Conservation (phyloP, 169 alveolate species). For the Babesia ovis region DNA sequence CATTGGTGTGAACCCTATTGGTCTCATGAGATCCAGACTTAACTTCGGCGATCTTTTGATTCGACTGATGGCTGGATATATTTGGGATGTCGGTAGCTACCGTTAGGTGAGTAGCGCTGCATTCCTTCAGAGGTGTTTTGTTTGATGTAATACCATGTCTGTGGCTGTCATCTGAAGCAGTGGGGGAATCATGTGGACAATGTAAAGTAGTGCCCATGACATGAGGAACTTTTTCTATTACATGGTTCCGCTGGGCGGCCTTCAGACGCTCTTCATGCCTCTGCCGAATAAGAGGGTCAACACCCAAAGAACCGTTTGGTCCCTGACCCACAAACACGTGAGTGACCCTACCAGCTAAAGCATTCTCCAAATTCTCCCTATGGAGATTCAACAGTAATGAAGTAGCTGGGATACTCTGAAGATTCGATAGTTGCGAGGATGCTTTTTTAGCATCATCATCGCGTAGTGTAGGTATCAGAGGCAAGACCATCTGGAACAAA, state of each 20-base stretch:
- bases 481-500: conserved; percentile 1
- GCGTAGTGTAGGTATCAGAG: conserved; percentile 19
- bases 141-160: neutral
- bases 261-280: conserved; percentile 14
- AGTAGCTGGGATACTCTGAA: neutral
- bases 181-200: too few relatives aligned
- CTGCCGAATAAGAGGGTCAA: neutral
- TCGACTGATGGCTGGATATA: too few relatives aligned
- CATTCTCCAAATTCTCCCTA: conserved; percentile 40
- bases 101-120: too few relatives aligned
- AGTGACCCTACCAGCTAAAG: conserved; percentile 28
- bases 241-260: neutral
- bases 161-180: neutral
- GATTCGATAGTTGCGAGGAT: neutral
- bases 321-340: conserved; percentile 41
- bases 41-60: too few relatives aligned
- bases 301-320: conserved; percentile 64
- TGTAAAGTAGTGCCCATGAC: too few relatives aligned
- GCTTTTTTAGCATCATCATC: neutral
- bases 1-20: too few relatives aligned
- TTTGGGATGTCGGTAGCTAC: neutral
- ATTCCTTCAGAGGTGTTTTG: neutral
- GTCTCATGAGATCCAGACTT: neutral
- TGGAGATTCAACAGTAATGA: conserved; percentile 10
- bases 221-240: neutral